Conservation (phyloP, 2,329 filamentous ascomycete species). For the Exophiala alcalophila region DNA sequence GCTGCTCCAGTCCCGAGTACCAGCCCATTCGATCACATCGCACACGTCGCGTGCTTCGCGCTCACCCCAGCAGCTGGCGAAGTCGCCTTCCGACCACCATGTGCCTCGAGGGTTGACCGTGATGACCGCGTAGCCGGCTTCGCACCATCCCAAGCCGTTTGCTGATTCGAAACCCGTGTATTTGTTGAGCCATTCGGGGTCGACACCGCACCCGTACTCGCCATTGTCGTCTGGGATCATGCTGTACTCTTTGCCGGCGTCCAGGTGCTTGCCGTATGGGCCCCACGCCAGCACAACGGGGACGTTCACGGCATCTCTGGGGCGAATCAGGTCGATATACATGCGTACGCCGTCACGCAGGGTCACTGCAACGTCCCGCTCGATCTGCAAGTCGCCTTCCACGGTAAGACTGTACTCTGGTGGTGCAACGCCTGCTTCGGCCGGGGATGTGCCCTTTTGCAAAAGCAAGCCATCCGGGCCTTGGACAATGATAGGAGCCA, state of each 20-base stretch:
- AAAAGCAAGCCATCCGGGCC: too few relatives aligned
- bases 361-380: constrained; percentile 5
- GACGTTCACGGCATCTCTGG: constrained; percentile 28
- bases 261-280: constrained; percentile 68
- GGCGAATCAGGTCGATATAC: constrained; percentile 10
- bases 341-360: constrained; percentile 13
- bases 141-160: constrained; percentile 33
- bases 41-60: constrained; percentile 44
- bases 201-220: constrained; percentile 43
- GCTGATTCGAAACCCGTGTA: constrained; percentile 50
- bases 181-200: constrained; percentile 29
- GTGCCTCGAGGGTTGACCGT: constrained; percentile 33
- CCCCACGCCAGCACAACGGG: constrained; percentile 69
- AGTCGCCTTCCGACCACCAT: constrained; percentile 32
- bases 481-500: too few relatives aligned
- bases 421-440: too few relatives aligned
- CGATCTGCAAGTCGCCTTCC: too few relatives aligned
- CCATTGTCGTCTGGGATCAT: too few relatives aligned
- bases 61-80: constrained; percentile 40
- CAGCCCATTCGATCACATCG: constrained; percentile 49
- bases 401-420: too few relatives aligned
- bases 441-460: too few relatives aligned
- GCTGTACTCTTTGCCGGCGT: constrained; percentile 2
- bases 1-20: constrained; percentile 50
- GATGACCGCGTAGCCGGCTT: constrained; percentile 33